Conservation (phyloP, 345 rosid genomes). For the Hibiscus syriacus region DNA sequence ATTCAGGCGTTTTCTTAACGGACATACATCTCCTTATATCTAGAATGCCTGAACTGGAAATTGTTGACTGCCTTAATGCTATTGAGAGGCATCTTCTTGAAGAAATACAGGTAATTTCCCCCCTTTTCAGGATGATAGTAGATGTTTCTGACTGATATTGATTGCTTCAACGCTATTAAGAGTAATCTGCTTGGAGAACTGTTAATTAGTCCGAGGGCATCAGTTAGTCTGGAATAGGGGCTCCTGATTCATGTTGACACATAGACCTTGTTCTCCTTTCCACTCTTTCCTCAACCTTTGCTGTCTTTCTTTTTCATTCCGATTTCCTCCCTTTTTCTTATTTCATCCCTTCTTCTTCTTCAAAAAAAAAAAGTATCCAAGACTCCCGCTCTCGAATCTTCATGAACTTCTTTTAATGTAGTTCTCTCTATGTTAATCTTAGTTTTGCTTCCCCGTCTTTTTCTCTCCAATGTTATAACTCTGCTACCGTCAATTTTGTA, state of each 20-base stretch:
- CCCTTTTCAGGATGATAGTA: constrained; percentile 2
- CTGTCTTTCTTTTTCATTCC: not conserved
- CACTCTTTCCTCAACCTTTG: not conserved
- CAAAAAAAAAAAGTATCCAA: no score
- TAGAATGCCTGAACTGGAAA: constrained; percentile 80
- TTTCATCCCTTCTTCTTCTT: no score
- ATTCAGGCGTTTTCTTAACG: constrained; percentile 77
- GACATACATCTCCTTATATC: constrained; percentile 61
- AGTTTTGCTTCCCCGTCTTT: no score
- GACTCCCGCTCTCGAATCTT: not conserved
- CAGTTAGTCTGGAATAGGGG: not conserved
- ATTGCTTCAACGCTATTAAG: not conserved
- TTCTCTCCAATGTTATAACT: no score
- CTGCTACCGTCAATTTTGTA: no score
- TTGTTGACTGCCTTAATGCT: constrained; percentile 82
- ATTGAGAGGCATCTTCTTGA: constrained; percentile 68
- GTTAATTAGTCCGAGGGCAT: not conserved
- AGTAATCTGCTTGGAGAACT: not conserved
- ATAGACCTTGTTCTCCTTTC: not conserved
- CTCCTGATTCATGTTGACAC: not conserved
- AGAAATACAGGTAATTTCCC: constrained; percentile 56
- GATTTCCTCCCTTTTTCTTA: not conserved
- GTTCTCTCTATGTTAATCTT: not conserved
- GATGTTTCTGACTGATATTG: not conserved
- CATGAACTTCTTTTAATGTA: not conserved